Conservation (phyloP, 305 asterid genomes). For the Fraxinus latifolia region DNA sequence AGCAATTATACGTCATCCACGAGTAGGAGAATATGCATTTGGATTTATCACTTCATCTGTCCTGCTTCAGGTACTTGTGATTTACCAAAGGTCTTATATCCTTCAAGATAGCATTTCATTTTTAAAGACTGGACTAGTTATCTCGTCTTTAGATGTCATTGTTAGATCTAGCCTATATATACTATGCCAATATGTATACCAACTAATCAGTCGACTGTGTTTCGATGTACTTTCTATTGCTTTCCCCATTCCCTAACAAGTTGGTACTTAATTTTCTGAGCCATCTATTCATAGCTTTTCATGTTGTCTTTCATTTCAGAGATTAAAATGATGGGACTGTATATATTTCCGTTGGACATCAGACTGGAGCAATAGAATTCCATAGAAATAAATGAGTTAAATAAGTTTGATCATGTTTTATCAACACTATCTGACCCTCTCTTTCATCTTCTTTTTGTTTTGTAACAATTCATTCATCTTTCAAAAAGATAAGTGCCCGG, state of each 20-base stretch:
- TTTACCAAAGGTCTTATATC: background rate
- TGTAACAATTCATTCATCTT: background rate
- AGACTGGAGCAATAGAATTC: background rate
- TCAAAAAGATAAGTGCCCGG: background rate
- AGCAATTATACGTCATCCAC: conserved; percentile 86
- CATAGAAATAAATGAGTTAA: background rate
- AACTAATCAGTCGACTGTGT: background rate
- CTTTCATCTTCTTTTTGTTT: background rate
- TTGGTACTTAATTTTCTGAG: background rate
- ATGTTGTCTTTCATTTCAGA: background rate
- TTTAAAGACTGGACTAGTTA: background rate
- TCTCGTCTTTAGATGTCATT: background rate
- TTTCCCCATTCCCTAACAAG: background rate
- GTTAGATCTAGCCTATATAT: background rate
- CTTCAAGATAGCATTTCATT: background rate
- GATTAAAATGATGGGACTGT: background rate
- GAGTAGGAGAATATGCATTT: conserved; percentile 94
- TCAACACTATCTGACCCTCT: background rate
- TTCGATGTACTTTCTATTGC: background rate
- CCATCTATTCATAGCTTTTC: background rate
- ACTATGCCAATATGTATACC: background rate
- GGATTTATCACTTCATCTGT: conserved; percentile 92
- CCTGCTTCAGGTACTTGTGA: conserved; percentile 64
- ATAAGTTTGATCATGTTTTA: background rate
- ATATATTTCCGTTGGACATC: background rate